Evolutionary conservation across 345 rosid genomes (phyloP).

Genomic region (Camelina neglecta): DNA sequence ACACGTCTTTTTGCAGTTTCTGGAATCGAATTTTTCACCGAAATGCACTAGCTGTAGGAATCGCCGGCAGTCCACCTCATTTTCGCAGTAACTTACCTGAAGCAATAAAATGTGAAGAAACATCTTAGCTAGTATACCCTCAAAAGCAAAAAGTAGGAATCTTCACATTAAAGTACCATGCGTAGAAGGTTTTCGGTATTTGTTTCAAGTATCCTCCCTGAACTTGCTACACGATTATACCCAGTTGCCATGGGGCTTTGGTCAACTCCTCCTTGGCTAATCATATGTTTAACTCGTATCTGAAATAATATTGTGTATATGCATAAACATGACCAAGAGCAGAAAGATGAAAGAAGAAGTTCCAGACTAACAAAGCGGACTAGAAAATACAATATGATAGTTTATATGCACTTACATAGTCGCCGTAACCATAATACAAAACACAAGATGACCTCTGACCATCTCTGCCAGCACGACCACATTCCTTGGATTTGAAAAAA

Average conservation of each 20-base stretch:
- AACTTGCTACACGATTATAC: constrained; percentile 61
- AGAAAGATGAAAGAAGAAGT: constrained; percentile 14
- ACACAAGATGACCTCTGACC: constrained; percentile 92
- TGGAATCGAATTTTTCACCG: constrained; percentile 84
- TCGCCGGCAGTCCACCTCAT: constrained; percentile 95
- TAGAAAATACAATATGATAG: constrained; percentile 21
- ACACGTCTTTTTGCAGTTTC: constrained; percentile 79
- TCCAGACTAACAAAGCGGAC: constrained; percentile 1
- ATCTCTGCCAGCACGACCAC: constrained; percentile 99
- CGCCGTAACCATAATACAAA: constrained; percentile 91
- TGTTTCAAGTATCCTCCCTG: constrained; percentile 84
- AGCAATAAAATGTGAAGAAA: constrained; percentile 39
- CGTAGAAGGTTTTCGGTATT: constrained; percentile 88
- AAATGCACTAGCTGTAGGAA: constrained; percentile 87
- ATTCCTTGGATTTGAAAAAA: constrained; percentile 62
- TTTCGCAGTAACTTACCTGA: constrained; percentile 96
- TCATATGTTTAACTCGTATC: constrained; percentile 97
- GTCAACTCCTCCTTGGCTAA: constrained; percentile 82
- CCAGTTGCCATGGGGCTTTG: constrained; percentile 74
- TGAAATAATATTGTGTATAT: constrained; percentile 46
- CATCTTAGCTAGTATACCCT: constrained; percentile 20
- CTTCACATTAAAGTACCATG: constrained; percentile 60
- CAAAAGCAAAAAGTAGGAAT: constrained; percentile 3
- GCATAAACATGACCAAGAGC: constrained; percentile 19
- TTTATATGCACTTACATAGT: constrained; percentile 67